A percentile compares a stretch with the other conserved stretches of the same genome.
These are phyloP conservation scores for Quercus suber DNA, from an alignment of 306 rosid genomes.

Conservation along the genomic window DNA sequence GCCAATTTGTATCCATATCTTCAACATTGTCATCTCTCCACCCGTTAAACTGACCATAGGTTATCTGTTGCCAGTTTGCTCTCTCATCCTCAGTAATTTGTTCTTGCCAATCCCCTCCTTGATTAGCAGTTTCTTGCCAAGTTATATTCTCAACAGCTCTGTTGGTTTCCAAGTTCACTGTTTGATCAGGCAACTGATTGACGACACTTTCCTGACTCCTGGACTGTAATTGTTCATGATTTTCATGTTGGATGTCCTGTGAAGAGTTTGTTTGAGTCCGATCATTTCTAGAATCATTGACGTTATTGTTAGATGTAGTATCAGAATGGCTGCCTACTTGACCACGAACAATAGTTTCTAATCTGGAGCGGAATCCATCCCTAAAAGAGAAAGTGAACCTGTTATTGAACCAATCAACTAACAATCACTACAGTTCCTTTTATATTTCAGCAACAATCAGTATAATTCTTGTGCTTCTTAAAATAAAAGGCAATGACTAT, in stretches of 20 bases:
- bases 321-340: constrained; percentile 70
- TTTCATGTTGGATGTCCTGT: constrained; percentile 50
- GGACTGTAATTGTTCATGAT: constrained; percentile 51
- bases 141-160: constrained; percentile 43
- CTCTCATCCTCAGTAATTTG: constrained; percentile 54
- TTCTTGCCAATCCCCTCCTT: constrained; percentile 62
- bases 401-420: constrained; percentile 30
- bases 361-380: constrained; percentile 91
- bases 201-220: constrained; percentile 48
- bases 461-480: constrained; percentile 18
- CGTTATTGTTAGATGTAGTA: constrained; percentile 48
- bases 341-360: constrained; percentile 91
- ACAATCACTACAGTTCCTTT: constrained; percentile 15
- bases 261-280: constrained; percentile 48
- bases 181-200: constrained; percentile 51
- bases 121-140: constrained; percentile 71
- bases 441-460: constrained; percentile 7
- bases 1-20: constrained; percentile 42
- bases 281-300: constrained; percentile 61
- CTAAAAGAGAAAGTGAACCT: constrained; percentile 36
- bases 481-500: constrained; percentile 4
- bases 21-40: constrained; percentile 58
- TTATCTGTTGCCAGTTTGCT: constrained; percentile 68
- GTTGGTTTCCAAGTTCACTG: constrained; percentile 50
- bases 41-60: constrained; percentile 55